Evolutionary conservation across 2,329 filamentous ascomycete species (phyloP).

Genomic region (Ceratocystis huliohia): DNA sequence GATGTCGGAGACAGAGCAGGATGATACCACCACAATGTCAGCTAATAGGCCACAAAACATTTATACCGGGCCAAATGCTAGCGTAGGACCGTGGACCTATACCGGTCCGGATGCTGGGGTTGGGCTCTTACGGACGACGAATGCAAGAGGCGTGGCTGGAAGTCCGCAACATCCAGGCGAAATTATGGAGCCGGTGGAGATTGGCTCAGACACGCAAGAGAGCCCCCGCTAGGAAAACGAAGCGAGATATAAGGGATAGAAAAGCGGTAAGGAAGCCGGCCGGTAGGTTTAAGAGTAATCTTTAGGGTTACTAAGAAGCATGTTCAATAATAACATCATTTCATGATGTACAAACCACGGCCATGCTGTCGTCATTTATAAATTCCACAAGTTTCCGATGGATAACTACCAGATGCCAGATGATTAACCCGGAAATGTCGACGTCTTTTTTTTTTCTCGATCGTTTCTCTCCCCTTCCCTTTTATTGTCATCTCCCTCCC

Average conservation of each 20-base stretch:
- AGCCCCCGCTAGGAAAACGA: conserved; percentile 23
- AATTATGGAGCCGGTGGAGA: conserved; percentile 42
- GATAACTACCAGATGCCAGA: too few species aligned
- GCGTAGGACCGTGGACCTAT: conserved; percentile 37
- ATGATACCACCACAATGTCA: conserved; percentile 18
- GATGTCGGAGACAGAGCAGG: conserved; percentile 15
- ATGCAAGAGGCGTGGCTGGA: conserved; percentile 30
- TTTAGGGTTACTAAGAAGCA: too few species aligned
- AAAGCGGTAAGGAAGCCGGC: not conserved
- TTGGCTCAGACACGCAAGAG: conserved; percentile 28
- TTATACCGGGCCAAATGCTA: conserved; percentile 36
- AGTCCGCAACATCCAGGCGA: conserved; percentile 38
- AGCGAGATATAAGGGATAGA: conserved; percentile 28
- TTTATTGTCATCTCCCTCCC: too few species aligned
- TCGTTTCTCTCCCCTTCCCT: too few species aligned
- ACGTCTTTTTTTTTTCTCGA: too few species aligned
- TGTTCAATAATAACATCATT: too few species aligned
- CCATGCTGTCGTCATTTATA: too few species aligned
- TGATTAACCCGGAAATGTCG: too few species aligned
- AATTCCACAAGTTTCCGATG: too few species aligned
- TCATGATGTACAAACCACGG: too few species aligned
- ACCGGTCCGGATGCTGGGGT: conserved; percentile 22
- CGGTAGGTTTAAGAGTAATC: too few species aligned
- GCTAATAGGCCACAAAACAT: conserved; percentile 26
- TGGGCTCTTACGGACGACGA: conserved; percentile 23